Evolutionary conservation across 2,329 filamentous ascomycete species (phyloP), one percentile per base, ranked within the genome.

Genomic region (Cladosporium sp.): DNA sequence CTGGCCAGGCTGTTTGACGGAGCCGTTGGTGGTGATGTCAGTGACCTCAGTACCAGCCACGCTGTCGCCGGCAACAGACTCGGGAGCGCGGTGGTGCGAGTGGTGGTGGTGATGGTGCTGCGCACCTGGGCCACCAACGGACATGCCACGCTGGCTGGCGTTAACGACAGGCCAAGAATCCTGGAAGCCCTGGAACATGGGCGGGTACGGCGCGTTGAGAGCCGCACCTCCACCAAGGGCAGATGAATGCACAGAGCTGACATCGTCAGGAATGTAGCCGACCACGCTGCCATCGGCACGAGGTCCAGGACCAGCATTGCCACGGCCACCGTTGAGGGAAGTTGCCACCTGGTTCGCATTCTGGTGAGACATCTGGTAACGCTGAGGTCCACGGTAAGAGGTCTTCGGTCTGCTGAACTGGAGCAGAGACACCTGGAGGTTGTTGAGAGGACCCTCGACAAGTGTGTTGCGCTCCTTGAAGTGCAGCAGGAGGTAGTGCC

Each of bases 401-500:
- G 93, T 89, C 80, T 96, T 96, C 20, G 94, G 94, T 7, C 91
- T 87, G 73, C 89, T 92, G 76, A 99, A 99, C 70, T 99, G 94
- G 64, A 97, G 84, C 50, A 99, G 82, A 12, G 92, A 97, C 25
- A 92, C 89, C 74, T 97, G 94, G n/a, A 99, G 81, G 72, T 99
- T 99, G 62, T 89, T 94, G 64, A 99, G 80, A 19, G 94, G 93
- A 0, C 94, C 94, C 73, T 99, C 94, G 5, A 99, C 94, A 12
- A 99, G 84, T 72, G 93, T 97, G 69, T 96, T 95, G 67, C 87
- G 87, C 73, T 97, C 92, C 80, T 97, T 97, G 83, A 97, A 99
- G 74, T 99, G 94, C 39, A 93, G 83, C 37, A 99, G 81, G 25
- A 99, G 84, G 70, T 92, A 92, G 73, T 99, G 94, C 94, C 94